These are phyloP conservation scores for Hericium rajendrae DNA, from an alignment of 768 basidiomycete genomes.

Conservation along the genomic window DNA sequence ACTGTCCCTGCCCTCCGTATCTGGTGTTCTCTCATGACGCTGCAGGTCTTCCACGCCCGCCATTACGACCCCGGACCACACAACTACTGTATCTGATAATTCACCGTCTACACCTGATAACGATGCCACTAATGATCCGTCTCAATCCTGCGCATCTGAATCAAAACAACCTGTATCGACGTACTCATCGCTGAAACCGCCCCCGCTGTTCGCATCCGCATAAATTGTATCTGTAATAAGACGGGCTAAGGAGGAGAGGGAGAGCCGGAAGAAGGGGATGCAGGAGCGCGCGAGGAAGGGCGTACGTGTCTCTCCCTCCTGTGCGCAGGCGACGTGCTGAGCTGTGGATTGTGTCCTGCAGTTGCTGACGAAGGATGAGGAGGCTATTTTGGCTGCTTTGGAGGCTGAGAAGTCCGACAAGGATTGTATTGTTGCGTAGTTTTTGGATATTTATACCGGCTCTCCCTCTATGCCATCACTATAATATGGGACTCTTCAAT, in stretches of 20 bases:
- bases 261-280: conserved; percentile 63
- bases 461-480: too few relatives aligned
- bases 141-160: conserved; percentile 20
- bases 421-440: conserved; percentile 51
- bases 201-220: conserved; percentile 55
- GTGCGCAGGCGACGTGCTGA: not conserved
- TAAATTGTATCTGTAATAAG: conserved; percentile 36
- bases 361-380: not conserved
- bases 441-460: not conserved
- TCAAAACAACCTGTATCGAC: conserved; percentile 25
- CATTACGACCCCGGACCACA: conserved; percentile 10
- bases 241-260: conserved; percentile 66
- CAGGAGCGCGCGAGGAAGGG: conserved; percentile 68
- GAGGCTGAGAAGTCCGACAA: conserved; percentile 16
- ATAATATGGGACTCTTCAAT: too few relatives aligned
- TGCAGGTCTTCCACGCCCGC: conserved; percentile 31
- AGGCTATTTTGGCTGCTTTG: not conserved
- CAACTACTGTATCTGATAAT: conserved; percentile 15
- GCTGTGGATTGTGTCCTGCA: not conserved
- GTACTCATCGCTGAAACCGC: conserved; percentile 50
- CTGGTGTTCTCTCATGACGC: conserved; percentile 51
- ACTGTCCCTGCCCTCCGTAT: conserved; percentile 12
- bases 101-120: conserved; percentile 15
- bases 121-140: conserved; percentile 10
- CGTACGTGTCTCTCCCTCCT: conserved; percentile 30